Evolutionary conservation across 163 green algal genomes (phyloP), one percentile per base, ranked within the genome.

Genomic region (Scenedesmus sp.): DNA sequence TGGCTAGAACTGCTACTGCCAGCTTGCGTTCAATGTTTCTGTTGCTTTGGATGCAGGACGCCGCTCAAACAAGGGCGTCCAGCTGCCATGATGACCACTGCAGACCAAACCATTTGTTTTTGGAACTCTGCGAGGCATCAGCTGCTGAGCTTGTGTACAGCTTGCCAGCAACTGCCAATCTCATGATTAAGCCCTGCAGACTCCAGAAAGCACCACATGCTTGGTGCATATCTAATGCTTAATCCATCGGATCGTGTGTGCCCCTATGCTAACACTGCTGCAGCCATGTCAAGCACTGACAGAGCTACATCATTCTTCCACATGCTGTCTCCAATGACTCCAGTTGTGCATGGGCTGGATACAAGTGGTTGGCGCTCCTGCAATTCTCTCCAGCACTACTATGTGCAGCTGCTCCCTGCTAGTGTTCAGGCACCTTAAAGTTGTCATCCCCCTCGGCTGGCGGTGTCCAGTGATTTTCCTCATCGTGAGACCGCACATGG

Each of bases 351-450:
- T 15, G 40, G 26, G n/a, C 42, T 68, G 35, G 42, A n/a, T 0
- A 24, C 40, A 70, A n/a, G 33, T 89, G 43, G 24, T 65, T n/a
- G 26, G 22, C 4, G 53, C 16, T 40, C 42, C 20, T 53, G n/a
- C 70, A 72, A 1, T 80, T 33, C 35, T 20, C 13, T n/a, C 56
- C 33, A 10, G 46, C 51, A 46, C n/a, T 79, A 35, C 88, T 87
- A 22, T 16, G 35, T 7, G 46, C 53, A 79, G 3, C 24, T 35
- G 24, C n/a, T 44, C 20, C 35, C 35, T n/a, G 68, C 46, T 30
- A 12, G 70, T 33, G 35, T 56, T 1, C 51, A 49, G 80, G 15
- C 37, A 96, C 95, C 93, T 97, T 96, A 89, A 97, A 96, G 81
- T 96, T 96, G 42, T 96, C 95, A 87, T 95, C 91, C 6, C 22